Evolutionary conservation across 805 yeast species (phyloP), one percentile per base, ranked within the genome.

Genomic region (Starmera caribaea): DNA sequence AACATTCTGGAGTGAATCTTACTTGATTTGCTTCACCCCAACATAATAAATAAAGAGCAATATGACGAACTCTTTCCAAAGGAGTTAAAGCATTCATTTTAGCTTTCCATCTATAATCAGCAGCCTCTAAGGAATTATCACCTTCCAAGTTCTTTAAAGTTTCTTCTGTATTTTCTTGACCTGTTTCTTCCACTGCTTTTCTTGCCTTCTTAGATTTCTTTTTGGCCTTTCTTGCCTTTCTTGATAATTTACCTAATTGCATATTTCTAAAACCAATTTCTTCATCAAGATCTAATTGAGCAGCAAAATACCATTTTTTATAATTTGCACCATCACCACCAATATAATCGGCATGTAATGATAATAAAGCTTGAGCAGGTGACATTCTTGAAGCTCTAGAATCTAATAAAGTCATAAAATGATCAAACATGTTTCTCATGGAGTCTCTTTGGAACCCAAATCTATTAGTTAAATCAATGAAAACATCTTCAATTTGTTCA

Each of bases 11-110:
- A 41, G 92, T 82, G 68, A 92, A 92, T 65, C 99, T 83, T 43
- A 90, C 95, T 69, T 84, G 92, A 64, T 84, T 84, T 30, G 92
- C 89, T 67, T 84, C 94, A 69, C 94, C 94, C 94, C 94, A 84
- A 51, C 81, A 63, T 53, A 84, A 68, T 45, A 84, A 66, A 64
- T 82, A 84, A 45, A 84, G 66, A 12, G 89, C 80, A 50, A 84
- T 64, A 48, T 83, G 88, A 64, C 89, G 76, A 40, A 82, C 89
- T 63, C 82, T 74, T 59, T 82, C 90, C 41, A 81, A 64, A n/a
- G 92, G 87, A 37, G 79, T 55, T 52, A 81, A 66, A 27, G 68
- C 59, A 55, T 81, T 79, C 89, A 83, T 81, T 60, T 71, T 78
- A 38, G 87, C 79, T 61, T 81, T 82, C 95, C 95, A 84, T 68